These are phyloP conservation scores for Phytopythium chamaehyphon DNA, from an alignment of 352 stramenopile genomes.

Conservation along the genomic window DNA sequence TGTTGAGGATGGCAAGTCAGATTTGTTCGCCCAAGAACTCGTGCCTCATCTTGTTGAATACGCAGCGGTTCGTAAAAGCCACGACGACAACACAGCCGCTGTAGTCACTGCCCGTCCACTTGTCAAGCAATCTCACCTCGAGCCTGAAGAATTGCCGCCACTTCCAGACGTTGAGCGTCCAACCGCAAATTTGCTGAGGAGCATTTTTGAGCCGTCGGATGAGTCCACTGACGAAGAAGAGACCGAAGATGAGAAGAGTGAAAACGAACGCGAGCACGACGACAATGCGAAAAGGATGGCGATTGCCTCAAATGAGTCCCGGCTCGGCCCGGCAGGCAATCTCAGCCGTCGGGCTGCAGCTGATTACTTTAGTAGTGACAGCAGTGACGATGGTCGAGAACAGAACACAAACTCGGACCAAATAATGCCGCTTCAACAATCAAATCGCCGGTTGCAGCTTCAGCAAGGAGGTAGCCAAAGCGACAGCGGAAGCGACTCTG, in stretches of 20 bases:
- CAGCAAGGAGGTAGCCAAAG: neutral
- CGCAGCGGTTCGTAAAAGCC: conserved; percentile 28
- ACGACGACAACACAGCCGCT: conserved; percentile 2
- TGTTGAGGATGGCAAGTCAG: conserved; percentile 22
- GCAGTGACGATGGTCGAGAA: neutral
- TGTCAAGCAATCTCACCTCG: neutral
- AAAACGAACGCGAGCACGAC: conserved; percentile 24
- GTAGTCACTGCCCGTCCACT: neutral
- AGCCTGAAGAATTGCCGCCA: conserved; percentile 21
- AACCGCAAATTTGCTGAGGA: conserved; percentile 53
- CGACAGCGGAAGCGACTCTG: neutral
- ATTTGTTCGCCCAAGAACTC: conserved; percentile 72
- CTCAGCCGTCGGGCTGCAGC: neutral
- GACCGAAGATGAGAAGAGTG: conserved; percentile 29
- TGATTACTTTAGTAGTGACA: conserved; percentile 5
- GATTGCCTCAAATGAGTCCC: neutral
- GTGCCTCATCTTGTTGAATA: conserved; percentile 68
- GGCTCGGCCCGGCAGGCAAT: neutral
- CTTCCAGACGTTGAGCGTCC: conserved; percentile 43
- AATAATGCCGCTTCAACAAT: neutral
- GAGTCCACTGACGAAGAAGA: conserved; percentile 47
- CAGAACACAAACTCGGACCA: neutral
- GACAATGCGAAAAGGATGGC: conserved; percentile 7
- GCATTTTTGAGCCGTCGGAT: conserved; percentile 81
- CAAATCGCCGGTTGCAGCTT: neutral